phyloP scores from a whole-genome alignment of 164 flowering plant species.

The Pachysandra terminalis region DNA sequence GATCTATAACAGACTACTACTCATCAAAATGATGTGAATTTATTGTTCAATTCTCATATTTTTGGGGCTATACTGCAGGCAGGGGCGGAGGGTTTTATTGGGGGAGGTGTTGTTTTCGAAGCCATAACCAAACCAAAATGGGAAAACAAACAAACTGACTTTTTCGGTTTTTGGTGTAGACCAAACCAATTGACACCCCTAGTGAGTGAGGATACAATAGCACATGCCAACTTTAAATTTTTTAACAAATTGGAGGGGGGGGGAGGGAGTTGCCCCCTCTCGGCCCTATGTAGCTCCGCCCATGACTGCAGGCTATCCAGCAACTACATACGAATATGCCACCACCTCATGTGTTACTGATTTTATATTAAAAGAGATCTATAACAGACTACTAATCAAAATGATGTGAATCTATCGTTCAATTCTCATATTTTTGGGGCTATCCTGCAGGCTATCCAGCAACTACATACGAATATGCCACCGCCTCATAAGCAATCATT shows the following conservation, averaged over 20 bases:
- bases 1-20: not conserved
- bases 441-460: slow-evolving; percentile 74
- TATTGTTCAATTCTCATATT: not conserved
- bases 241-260: no score
- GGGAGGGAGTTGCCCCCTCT: no score
- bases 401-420: not conserved
- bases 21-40: not conserved
- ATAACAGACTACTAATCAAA: not conserved
- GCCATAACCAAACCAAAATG: no score
- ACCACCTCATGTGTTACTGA: slow-evolving; percentile 38
- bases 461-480: slow-evolving; percentile 58
- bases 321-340: slow-evolving; percentile 66
- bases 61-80: slow-evolving; percentile 10
- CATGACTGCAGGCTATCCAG: slow-evolving; percentile 97
- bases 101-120: no score
- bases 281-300: no score
- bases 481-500: slow-evolving; percentile 48
- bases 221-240: no score
- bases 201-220: no score
- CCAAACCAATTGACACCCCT: no score
- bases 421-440: not conserved
- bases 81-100: no score
- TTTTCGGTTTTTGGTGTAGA: no score
- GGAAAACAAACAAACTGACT: no score
- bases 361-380: not conserved